Percentiles rank a stretch among this genome's conserved stretches.
phyloP scores from a whole-genome alignment of 192 early-diverging fungal genomes.

The Obelidium mucronatum region DNA sequence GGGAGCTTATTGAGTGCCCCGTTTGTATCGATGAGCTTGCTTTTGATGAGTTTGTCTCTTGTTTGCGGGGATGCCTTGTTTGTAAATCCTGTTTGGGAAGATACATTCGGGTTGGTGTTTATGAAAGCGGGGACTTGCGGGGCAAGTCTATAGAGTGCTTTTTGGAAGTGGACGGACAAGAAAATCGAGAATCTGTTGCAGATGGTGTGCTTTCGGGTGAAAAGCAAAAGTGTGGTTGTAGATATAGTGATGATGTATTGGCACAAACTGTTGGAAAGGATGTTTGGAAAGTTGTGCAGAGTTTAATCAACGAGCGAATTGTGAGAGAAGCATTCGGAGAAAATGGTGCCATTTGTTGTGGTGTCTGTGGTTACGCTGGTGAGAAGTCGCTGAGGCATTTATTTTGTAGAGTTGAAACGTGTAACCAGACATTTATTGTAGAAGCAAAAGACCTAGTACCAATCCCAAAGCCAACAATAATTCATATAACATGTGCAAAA shows the following conservation, averaged over 20 bases:
- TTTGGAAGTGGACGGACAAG: background rate
- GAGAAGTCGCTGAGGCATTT: too few species aligned
- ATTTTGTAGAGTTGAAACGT: background rate
- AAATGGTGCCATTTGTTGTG: constrained; percentile 10
- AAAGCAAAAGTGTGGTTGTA: background rate
- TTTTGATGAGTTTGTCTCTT: constrained; percentile 28
- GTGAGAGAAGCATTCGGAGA: constrained; percentile 15
- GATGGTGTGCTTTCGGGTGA: too few species aligned
- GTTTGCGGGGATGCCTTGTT: constrained; percentile 14
- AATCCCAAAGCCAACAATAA: background rate
- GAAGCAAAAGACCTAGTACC: background rate
- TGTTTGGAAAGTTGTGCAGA: constrained; percentile 16
- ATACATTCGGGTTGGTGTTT: constrained; percentile 27
- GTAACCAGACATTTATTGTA: background rate
- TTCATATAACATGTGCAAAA: background rate
- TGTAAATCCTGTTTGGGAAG: constrained; percentile 28
- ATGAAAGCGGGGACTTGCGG: constrained; percentile 32
- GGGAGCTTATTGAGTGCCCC: constrained; percentile 19
- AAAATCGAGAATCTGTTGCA: too few species aligned
- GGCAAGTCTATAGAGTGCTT: constrained; percentile 22
- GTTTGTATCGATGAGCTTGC: constrained; percentile 26
- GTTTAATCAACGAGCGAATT: constrained; percentile 13
- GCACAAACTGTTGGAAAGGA: background rate
- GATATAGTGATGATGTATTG: constrained; percentile 16
- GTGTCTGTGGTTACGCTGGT: constrained; percentile 32